Evolutionary conservation across 192 early-diverging fungal species (phyloP).

Genomic region (Coemansia interrupta): DNA sequence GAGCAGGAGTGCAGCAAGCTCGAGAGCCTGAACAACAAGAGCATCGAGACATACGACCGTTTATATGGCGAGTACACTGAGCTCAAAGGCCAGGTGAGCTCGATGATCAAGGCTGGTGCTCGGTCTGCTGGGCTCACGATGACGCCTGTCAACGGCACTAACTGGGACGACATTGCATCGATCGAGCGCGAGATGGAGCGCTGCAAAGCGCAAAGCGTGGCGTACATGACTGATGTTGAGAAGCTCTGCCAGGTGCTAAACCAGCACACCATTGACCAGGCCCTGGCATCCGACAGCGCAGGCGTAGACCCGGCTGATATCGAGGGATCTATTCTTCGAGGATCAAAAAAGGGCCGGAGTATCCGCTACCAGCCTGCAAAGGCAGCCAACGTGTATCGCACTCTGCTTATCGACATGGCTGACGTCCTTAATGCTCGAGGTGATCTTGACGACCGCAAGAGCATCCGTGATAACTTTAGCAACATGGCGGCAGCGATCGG

Average conservation of each 20-base stretch:
- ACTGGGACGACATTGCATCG: constrained; percentile 47
- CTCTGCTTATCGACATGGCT: constrained; percentile 38
- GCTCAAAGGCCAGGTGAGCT: constrained; percentile 24
- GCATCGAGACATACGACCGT: constrained; percentile 31
- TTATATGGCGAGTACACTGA: constrained; percentile 21
- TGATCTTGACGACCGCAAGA: constrained; percentile 35
- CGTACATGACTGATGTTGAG: constrained; percentile 34
- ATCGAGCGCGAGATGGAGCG: constrained; percentile 33
- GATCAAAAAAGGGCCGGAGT: too few species aligned
- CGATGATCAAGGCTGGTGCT: constrained; percentile 17
- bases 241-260: constrained; percentile 30
- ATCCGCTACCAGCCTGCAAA: background rate
- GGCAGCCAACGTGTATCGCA: constrained; percentile 34
- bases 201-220: constrained; percentile 20
- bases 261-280: constrained; percentile 33
- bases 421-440: constrained; percentile 19
- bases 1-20: constrained; percentile 20
- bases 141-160: constrained; percentile 34
- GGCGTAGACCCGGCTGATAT: background rate
- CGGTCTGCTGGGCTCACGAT: constrained; percentile 17
- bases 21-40: constrained; percentile 30
- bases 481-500: constrained; percentile 34
- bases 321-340: background rate
- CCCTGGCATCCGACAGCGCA: constrained; percentile 8
- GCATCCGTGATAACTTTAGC: constrained; percentile 43